Conservation (phyloP, 2,329 filamentous ascomycete genomes). For the Neonectria coccinea region DNA sequence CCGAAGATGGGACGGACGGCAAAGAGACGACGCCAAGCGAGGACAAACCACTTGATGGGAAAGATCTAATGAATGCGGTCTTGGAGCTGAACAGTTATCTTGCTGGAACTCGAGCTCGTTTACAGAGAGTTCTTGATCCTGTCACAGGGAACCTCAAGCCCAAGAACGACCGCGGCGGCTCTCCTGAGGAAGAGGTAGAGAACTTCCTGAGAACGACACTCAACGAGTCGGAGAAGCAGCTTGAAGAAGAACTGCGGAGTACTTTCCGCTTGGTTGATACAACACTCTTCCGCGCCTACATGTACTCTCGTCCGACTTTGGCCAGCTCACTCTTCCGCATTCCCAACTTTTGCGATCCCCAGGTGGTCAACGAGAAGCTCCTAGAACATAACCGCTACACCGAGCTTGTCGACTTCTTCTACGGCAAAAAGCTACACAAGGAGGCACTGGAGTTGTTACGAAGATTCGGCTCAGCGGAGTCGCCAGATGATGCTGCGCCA, state of each 20-base stretch:
- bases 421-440: constrained; percentile 92
- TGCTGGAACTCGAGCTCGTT: constrained; percentile 80
- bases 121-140: constrained; percentile 72
- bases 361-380: constrained; percentile 92
- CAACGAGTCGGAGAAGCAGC: constrained; percentile 67
- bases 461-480: constrained; percentile 77
- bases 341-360: constrained; percentile 95
- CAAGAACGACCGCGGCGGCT: constrained; percentile 56
- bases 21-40: constrained; percentile 57
- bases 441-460: constrained; percentile 85
- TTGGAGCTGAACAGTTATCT: constrained; percentile 88
- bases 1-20: constrained; percentile 67
- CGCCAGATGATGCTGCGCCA: constrained; percentile 63
- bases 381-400: constrained; percentile 90
- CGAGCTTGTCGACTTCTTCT: constrained; percentile 96
- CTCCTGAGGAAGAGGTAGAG: constrained; percentile 65
- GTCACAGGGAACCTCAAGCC: constrained; percentile 71
- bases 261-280: constrained; percentile 92
- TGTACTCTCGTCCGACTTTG: constrained; percentile 88
- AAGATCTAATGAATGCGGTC: constrained; percentile 85
- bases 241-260: constrained; percentile 77
- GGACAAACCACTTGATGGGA: constrained; percentile 75
- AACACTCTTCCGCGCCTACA: constrained; percentile 92
- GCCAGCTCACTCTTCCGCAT: constrained; percentile 93
- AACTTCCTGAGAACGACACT: constrained; percentile 63